Conservation (phyloP, 1,284 basidiomycete species). For the Trichosporon faecale region DNA sequence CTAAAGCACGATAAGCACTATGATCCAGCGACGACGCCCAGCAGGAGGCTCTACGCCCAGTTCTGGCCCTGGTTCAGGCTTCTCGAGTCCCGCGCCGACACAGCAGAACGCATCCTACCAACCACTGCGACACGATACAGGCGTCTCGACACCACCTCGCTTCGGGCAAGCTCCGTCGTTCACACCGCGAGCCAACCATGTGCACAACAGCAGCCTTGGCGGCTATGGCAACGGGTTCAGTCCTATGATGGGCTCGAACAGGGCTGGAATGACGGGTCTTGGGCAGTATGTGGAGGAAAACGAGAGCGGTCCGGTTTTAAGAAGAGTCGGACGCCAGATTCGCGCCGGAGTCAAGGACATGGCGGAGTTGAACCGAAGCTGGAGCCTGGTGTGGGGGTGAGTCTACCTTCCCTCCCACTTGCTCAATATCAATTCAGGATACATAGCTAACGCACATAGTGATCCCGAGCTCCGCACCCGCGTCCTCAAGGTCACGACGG, state of each 20-base stretch:
- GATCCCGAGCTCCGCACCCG: conserved; percentile 47
- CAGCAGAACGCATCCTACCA: background rate
- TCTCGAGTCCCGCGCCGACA: background rate
- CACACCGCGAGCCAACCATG: background rate
- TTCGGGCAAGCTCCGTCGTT: background rate
- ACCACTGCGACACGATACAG: background rate
- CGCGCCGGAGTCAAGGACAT: conserved; percentile 39
- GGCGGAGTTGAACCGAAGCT: conserved; percentile 38
- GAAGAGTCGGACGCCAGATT: background rate
- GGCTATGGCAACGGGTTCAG: background rate
- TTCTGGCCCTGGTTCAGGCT: background rate
- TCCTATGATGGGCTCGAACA: background rate
- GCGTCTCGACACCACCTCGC: background rate
- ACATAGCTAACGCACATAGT: conserved; percentile 34
- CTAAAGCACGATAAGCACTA: background rate
- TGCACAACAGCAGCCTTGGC: background rate
- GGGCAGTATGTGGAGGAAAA: background rate
- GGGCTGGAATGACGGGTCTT: background rate
- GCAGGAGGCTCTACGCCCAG: background rate
- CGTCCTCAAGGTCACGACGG: conserved; percentile 47
- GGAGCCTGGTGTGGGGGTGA: conserved; percentile 46
- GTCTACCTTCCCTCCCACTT: too few relatives aligned
- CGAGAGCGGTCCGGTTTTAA: background rate
- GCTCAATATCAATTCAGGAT: too few relatives aligned
- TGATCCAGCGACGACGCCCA: conserved; percentile 18